phyloP scores from a whole-genome alignment of 2,329 filamentous ascomycete genomes.

The Aschersonia sp. region DNA sequence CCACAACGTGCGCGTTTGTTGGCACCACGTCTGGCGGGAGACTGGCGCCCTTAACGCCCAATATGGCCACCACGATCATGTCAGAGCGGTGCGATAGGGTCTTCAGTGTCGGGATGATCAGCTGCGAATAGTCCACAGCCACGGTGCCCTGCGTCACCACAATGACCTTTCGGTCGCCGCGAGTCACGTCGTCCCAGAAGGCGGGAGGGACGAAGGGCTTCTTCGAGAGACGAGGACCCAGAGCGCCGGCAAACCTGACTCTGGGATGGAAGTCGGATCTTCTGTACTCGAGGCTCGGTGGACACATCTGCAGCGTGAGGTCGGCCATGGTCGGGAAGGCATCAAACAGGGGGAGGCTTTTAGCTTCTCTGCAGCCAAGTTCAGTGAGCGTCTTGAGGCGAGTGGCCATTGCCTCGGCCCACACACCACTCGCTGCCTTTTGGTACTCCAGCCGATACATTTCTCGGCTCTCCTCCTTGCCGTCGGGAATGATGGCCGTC shows the following conservation, averaged over 20 bases:
- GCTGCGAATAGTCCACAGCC: conserved; percentile 20
- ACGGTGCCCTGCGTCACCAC: conserved; percentile 34
- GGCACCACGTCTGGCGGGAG: conserved; percentile 18
- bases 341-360: conserved; percentile 14
- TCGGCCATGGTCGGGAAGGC: conserved; percentile 22
- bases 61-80: conserved; percentile 16
- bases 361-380: neutral
- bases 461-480: neutral
- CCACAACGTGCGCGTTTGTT: conserved; percentile 25
- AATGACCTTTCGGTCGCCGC: conserved; percentile 23
- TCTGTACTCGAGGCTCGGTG: conserved; percentile 23
- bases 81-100: conserved; percentile 26
- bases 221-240: conserved; percentile 10
- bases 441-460: neutral
- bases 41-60: conserved; percentile 12
- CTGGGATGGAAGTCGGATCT: conserved; percentile 19
- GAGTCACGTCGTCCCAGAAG: conserved; percentile 1
- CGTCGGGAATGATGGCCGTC: neutral
- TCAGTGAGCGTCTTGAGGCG: neutral
- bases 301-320: conserved; percentile 21
- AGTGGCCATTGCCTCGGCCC: neutral
- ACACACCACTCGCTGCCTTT: neutral
- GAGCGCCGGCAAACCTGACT: conserved; percentile 27
- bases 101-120: conserved; percentile 29
- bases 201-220: neutral